These are phyloP conservation scores for Pittosporum tobira DNA, from an alignment of 129 eudicot species.

Conservation along the genomic window DNA sequence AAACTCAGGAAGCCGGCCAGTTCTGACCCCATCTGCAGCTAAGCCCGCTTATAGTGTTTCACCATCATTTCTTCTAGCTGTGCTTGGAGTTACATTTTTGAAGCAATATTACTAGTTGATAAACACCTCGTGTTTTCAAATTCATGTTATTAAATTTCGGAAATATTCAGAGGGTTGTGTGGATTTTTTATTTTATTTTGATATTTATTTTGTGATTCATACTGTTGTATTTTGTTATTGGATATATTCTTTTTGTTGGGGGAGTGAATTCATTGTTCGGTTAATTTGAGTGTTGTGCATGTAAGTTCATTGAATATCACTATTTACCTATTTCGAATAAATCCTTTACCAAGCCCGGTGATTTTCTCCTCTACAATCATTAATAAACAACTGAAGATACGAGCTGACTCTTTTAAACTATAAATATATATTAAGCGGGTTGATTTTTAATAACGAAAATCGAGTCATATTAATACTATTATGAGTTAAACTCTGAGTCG, in stretches of 20 bases:
- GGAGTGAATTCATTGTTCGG: not conserved
- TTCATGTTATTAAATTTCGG: not conserved
- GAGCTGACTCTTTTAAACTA: too few species aligned
- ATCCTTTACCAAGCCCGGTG: too few species aligned
- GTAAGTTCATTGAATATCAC: too few species aligned
- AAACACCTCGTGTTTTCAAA: too few species aligned
- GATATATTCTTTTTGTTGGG: constrained; percentile 3
- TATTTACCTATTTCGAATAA: too few species aligned
- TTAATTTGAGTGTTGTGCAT: not conserved
- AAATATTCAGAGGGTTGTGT: not conserved
- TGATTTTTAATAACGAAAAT: too few species aligned
- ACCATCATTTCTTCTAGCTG: constrained; percentile 29
- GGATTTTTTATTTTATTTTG: not conserved
- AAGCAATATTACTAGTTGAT: constrained; percentile 18
- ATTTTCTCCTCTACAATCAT: too few species aligned
- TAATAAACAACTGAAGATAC: too few species aligned
- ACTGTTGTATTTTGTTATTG: not conserved
- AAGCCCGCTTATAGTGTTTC: constrained; percentile 22
- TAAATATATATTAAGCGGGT: too few species aligned
- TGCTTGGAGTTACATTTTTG: constrained; percentile 29
- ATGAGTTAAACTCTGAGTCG: too few species aligned
- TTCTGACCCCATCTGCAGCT: constrained; percentile 53
- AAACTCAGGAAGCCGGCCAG: constrained; percentile 44
- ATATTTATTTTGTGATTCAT: not conserved
- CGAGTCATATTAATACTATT: too few species aligned